These are phyloP conservation scores for Cryphonectria radicalis DNA, from an alignment of 2,329 filamentous ascomycete species.

Conservation along the genomic window DNA sequence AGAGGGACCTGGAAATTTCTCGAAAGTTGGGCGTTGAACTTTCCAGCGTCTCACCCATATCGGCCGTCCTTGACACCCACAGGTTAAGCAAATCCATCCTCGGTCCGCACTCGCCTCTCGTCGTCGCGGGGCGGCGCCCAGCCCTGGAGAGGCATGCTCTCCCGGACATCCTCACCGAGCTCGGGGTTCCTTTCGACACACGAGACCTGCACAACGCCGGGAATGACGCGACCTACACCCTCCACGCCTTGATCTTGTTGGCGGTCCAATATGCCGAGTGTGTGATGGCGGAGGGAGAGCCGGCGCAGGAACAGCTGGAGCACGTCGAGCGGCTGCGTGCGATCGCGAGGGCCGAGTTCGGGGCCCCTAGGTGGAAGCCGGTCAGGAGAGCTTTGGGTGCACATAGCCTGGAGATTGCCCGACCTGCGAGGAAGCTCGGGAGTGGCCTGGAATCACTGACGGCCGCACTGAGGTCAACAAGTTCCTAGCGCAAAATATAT, in stretches of 20 bases:
- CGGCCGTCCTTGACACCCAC: conserved; percentile 17
- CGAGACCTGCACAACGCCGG: conserved; percentile 16
- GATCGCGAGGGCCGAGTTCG: conserved; percentile 8
- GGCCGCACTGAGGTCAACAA: not conserved
- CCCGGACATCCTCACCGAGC: conserved; percentile 15
- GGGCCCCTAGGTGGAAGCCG: conserved; percentile 13
- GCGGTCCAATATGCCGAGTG: conserved; percentile 10
- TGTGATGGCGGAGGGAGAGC: not conserved
- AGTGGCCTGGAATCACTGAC: conserved; percentile 3
- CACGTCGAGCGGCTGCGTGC: conserved; percentile 13
- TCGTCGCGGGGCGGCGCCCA: not conserved
- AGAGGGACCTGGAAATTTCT: conserved; percentile 15
- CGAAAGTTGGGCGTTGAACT: conserved; percentile 9
- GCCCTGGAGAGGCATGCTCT: conserved; percentile 8
- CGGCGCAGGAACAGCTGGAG: too few species aligned
- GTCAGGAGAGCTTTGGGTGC: conserved; percentile 13
- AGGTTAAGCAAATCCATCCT: conserved; percentile 16
- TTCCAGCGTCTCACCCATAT: not conserved
- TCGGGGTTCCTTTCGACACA: conserved; percentile 5
- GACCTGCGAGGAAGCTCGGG: not conserved
- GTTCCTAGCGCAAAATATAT: not conserved
- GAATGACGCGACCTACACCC: conserved; percentile 18
- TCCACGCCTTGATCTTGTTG: conserved; percentile 13
- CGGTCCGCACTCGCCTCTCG: conserved; percentile 4
- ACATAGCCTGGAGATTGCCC: not conserved